Base-by-base conservation (phyloP, 2,329 filamentous ascomycete species). In the Penicillium sp. region DNA sequence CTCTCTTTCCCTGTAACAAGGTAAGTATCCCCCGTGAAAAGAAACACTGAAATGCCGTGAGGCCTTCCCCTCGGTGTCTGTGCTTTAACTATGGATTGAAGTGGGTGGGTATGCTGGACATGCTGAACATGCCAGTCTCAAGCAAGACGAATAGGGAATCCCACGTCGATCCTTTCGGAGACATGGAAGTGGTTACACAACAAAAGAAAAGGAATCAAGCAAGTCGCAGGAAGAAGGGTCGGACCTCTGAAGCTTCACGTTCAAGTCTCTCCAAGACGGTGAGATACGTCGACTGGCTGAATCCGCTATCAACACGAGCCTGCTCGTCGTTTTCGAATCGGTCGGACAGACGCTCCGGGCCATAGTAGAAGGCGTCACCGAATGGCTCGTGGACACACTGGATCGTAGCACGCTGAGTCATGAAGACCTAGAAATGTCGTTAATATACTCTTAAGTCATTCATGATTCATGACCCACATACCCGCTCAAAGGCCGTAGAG, bases 401-500 rank as follows among this genome's bases (percentile, higher is more conserved):
- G 49, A 97, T 79, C 44, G 78, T 83, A 63, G 95, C 85, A 59
- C 81, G 80, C 58, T 89, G 86, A 60, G 90, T 95, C 91, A 97
- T 96, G 70, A 98, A 97, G 56, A 97, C 90, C 87, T 93, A 43
- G 24, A 18, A 22, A 18, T 11, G 24, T 46, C 29, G 44, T 53
- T 29, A 49, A 40, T 51, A 9, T 46, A 54, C 46, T 24, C 41
- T 2, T 27, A 24, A 1, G 28, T 6, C n/a, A 7, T 8, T n/a
- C 16, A 32, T 9, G 29, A 7, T 4, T n/a, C 8, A 8, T n/a
- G 20, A 8, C 14, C 31, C 9, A 72, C 78, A 64, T 77, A 94
- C 91, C 70, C 91, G 79, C 76, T 98, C 93, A 74, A 97, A 98
- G 24, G 93, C 93, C 40, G 93, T 97, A 47, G 90, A 96, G 75